Conservation (phyloP, 2,329 filamentous ascomycete species). For the Claviceps lovelessii region DNA sequence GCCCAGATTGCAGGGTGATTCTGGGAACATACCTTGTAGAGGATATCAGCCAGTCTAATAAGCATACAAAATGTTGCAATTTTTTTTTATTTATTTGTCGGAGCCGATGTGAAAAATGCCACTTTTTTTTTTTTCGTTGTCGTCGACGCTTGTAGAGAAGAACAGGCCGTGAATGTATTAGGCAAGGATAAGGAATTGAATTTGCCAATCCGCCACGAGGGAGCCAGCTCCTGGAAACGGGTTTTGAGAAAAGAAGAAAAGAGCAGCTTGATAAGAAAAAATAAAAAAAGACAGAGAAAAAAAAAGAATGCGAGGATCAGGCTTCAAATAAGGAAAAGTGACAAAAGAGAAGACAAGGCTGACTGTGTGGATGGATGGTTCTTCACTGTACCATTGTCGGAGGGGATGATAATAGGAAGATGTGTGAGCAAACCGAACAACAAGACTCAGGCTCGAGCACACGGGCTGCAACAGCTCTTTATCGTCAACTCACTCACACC, state of each 20-base stretch:
- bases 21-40: not conserved
- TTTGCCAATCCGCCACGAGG: not conserved
- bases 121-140: not conserved
- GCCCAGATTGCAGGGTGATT: not conserved
- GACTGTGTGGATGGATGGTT: not conserved
- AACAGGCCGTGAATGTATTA: not conserved
- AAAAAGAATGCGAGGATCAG: not conserved
- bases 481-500: not conserved
- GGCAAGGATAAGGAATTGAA: not conserved
- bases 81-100: not conserved
- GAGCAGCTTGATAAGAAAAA: not conserved
- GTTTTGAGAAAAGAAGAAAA: not conserved
- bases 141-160: not conserved
- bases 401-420: not conserved
- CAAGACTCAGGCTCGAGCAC: not conserved
- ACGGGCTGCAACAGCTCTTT: not conserved
- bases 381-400: conserved; percentile 1
- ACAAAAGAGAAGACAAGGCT: not conserved
- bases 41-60: not conserved
- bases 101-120: not conserved
- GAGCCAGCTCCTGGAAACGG: not conserved
- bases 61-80: not conserved
- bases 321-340: not conserved
- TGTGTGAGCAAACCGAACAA: not conserved
- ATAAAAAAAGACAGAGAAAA: not conserved